phyloP scores from a whole-genome alignment of 225 moss, liverwort and hornwort genomes.

The Physcomitrellopsis africana region DNA sequence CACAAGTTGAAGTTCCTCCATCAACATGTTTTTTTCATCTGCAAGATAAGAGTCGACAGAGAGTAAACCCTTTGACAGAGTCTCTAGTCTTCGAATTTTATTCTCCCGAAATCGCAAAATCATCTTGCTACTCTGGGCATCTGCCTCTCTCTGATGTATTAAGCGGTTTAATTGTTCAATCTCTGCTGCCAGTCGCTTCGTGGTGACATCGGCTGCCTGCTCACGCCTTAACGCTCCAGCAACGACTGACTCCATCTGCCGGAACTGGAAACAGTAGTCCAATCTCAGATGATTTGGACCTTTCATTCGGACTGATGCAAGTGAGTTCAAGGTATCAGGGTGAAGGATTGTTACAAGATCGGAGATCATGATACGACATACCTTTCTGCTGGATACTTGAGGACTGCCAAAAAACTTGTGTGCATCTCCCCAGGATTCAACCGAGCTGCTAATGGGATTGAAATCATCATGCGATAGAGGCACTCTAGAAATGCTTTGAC shows the following conservation, averaged over 20 bases:
- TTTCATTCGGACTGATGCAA: neutral
- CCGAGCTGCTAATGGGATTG: conserved; percentile 42
- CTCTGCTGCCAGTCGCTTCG: conserved; percentile 79
- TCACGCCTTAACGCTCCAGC: conserved; percentile 90
- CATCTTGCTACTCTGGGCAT: conserved; percentile 95
- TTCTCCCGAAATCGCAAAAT: conserved; percentile 89
- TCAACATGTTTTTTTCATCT: conserved; percentile 67
- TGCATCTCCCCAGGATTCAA: conserved; percentile 58
- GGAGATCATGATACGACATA: conserved; percentile 7
- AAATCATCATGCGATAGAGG: conserved; percentile 60
- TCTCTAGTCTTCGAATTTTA: conserved; percentile 86
- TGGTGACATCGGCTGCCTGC: conserved; percentile 66
- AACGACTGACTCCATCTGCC: conserved; percentile 77
- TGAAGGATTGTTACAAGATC: neutral
- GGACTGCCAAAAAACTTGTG: conserved; percentile 57
- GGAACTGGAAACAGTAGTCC: conserved; percentile 45
- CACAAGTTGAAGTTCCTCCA: conserved; percentile 77
- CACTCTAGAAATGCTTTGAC: conserved; percentile 74
- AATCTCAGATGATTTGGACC: no score
- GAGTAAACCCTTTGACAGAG: conserved; percentile 66
- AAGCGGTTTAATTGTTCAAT: conserved; percentile 87
- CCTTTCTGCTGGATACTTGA: conserved; percentile 67
- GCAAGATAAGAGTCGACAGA: conserved; percentile 63
- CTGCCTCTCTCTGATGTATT: conserved; percentile 87
- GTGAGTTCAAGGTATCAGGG: neutral